phyloP scores from a whole-genome alignment of 1,284 basidiomycete genomes.

The Apiotrichum mycotoxinovorans region DNA sequence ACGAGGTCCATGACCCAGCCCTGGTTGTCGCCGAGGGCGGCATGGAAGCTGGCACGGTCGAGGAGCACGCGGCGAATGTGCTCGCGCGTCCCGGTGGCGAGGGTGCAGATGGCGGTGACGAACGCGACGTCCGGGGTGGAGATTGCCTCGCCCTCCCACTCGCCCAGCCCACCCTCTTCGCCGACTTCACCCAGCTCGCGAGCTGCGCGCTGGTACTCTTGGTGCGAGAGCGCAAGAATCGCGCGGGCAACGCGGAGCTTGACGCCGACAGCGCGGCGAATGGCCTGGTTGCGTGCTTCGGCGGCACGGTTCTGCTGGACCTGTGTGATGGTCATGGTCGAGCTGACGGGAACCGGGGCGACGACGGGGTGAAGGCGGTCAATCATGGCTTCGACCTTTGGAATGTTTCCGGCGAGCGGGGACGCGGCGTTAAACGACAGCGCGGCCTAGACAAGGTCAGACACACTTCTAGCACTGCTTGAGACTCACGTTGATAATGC shows the following conservation, averaged over 20 bases:
- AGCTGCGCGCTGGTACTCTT: slow-evolving; percentile 29
- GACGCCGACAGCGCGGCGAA: slow-evolving; percentile 24
- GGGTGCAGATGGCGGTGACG: slow-evolving; percentile 30
- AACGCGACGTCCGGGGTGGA: slow-evolving; percentile 36
- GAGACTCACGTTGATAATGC: slow-evolving; percentile 24
- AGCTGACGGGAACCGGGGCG: slow-evolving; percentile 5
- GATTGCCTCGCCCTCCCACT: slow-evolving; percentile 42
- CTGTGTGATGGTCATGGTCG: slow-evolving; percentile 36
- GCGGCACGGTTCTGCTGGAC: slow-evolving; percentile 30
- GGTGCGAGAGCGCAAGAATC: slow-evolving; percentile 24
- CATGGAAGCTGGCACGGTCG: slow-evolving; percentile 33
- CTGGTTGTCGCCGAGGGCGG: slow-evolving; percentile 33
- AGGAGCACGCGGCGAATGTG: slow-evolving; percentile 31
- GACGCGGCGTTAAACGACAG: slow-evolving; percentile 34
- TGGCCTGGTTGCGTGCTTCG: slow-evolving; percentile 21
- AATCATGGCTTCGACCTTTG: slow-evolving; percentile 38
- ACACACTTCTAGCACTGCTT: slow-evolving; percentile 13
- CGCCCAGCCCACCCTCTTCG: slow-evolving; percentile 40
- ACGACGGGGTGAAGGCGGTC: slow-evolving; percentile 36
- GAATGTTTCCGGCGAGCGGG: slow-evolving; percentile 35
- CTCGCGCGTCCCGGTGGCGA: slow-evolving; percentile 31
- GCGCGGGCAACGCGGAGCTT: slow-evolving; percentile 36
- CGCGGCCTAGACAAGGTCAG: slow-evolving; percentile 20
- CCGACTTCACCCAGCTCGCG: slow-evolving; percentile 30
- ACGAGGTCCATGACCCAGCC: slow-evolving; percentile 39